Evolutionary conservation across 768 basidiomycete species (phyloP), one percentile per base, ranked within the genome.

Genomic region (Psilocybe sp.): DNA sequence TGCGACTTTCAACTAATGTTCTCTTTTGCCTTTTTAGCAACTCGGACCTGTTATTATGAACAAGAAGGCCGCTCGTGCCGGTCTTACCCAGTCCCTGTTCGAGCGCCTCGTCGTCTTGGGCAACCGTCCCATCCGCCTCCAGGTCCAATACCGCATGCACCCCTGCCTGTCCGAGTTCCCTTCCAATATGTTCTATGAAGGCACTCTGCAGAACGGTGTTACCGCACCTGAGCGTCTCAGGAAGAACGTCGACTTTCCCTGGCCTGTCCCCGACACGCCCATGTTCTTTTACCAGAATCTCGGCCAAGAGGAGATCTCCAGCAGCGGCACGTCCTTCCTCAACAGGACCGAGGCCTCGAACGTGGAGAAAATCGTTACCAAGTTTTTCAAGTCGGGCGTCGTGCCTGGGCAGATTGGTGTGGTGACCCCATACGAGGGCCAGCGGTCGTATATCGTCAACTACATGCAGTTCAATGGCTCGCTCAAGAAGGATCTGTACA

Each of bases 381-480:
- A 98, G 65, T 98, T 98, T 77, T 99, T 99, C 90, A 97, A 97
- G 69, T 92, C 96, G 0, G 97, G 97, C 34, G 97, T 99, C 23
- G 79, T 96, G 34, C 96, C 97, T 10, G 79, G 75, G 48, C 96
- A 99, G 63, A 99, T 99, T 60, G 97, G 97, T 54, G 92, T 99
- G 54, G 93, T 99, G 62, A 99, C 97, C 2, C 97, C 97, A 1
- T 99, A 99, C 68, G 97, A 99, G 66, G 97, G 97, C 19, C 97
- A 99, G 62, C 85, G 97, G 14, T 97, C 95, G 1, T 98, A 97
- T 67, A 89, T 99, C 64, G 95, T 96, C 66, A 96, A 92, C 68
- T 99, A 96, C 68, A 98, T 99, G 97, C 97, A 99, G 73, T 92
- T 97, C 76, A 97, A 98, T 63, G 97, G 97, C n/a, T 87, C 94